Evolutionary conservation across 441 rosid genomes (phyloP).

Genomic region (Croton setiger): DNA sequence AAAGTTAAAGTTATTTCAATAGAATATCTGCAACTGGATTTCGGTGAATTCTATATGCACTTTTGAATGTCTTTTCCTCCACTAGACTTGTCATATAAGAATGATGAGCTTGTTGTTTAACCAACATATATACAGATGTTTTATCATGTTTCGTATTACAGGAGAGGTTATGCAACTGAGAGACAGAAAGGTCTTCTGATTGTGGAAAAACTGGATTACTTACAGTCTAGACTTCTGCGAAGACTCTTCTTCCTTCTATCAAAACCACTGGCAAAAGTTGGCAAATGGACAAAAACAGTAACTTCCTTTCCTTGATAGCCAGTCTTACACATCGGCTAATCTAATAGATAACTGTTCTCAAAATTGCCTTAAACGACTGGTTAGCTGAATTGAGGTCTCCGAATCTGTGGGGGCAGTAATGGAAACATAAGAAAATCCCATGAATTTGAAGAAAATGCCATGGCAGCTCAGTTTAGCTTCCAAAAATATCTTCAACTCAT

Average conservation of each 20-base stretch:
- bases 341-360: background rate
- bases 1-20: background rate
- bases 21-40: background rate
- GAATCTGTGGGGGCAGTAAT: background rate
- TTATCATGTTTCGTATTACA: conserved; percentile 29
- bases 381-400: conserved; percentile 1
- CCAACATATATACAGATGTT: conserved; percentile 3
- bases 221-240: conserved; percentile 79
- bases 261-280: conserved; percentile 73
- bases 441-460: conserved; percentile 4
- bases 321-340: background rate
- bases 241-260: conserved; percentile 59
- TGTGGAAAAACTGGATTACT: conserved; percentile 89
- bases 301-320: conserved; percentile 19
- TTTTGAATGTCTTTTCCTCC: background rate
- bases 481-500: background rate
- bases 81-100: background rate
- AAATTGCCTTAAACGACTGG: background rate
- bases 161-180: conserved; percentile 96
- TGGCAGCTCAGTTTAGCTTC: background rate
- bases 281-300: conserved; percentile 72
- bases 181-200: conserved; percentile 81
- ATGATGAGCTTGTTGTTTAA: conserved; percentile 1
- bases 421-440: background rate
- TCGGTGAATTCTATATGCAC: background rate